phyloP scores from a whole-genome alignment of 139 green algal genomes.

The Micromonas pusilla region DNA sequence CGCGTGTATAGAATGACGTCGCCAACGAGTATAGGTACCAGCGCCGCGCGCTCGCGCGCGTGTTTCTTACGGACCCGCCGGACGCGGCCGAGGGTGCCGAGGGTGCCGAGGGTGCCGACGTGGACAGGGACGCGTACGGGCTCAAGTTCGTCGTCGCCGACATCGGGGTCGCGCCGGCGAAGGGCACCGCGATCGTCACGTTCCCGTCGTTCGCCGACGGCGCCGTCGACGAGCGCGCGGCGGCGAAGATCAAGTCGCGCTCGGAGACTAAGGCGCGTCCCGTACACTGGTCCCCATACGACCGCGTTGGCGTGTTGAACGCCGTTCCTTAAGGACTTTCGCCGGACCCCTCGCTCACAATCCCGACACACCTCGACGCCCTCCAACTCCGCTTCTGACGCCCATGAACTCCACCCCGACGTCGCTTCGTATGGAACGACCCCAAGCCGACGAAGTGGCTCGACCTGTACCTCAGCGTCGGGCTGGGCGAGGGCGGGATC shows the following conservation, averaged over 20 bases:
- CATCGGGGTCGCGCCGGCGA: not conserved
- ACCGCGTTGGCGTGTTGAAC: too few species aligned
- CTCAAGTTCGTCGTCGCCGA: not conserved
- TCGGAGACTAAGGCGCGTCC: not conserved
- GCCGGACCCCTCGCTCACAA: too few species aligned
- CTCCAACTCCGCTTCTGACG: too few species aligned
- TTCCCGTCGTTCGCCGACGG: not conserved
- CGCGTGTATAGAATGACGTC: not conserved
- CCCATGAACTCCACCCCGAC: too few species aligned
- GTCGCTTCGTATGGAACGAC: too few species aligned
- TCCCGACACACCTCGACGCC: too few species aligned
- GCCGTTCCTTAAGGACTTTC: too few species aligned
- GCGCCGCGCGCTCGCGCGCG: not conserved
- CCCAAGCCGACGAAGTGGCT: not conserved
- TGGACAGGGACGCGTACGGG: not conserved
- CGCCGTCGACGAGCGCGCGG: not conserved
- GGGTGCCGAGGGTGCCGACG: not conserved
- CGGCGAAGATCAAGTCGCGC: not conserved
- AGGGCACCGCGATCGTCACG: not conserved
- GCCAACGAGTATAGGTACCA: not conserved
- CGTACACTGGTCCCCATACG: too few species aligned
- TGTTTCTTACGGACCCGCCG: not conserved
- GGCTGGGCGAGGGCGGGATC: not conserved
- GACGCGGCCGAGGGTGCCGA: not conserved
- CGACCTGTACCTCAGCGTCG: not conserved